Conservation (phyloP, 2,329 filamentous ascomycete genomes). For the Tolypocladium ophioglossoides region DNA sequence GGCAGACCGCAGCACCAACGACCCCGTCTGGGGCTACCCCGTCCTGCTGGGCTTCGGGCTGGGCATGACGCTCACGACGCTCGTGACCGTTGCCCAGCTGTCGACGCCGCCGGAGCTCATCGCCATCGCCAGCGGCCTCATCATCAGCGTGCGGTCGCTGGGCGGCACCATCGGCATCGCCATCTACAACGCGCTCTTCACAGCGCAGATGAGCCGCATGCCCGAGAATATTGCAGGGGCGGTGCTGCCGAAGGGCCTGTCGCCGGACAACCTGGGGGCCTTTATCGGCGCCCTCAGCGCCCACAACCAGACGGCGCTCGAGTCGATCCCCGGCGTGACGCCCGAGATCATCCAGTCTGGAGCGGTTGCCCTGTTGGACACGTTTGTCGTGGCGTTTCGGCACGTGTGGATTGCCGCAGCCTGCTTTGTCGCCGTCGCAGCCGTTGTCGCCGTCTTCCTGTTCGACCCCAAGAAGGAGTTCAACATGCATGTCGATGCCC, state of each 20-base stretch:
- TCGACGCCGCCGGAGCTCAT: too few relatives aligned
- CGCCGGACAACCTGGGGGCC: too few relatives aligned
- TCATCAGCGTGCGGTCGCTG: conserved; percentile 23
- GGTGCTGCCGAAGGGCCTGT: conserved; percentile 18
- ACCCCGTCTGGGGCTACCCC: too few relatives aligned
- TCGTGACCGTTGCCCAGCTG: too few relatives aligned
- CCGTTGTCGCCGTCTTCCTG: conserved; percentile 9
- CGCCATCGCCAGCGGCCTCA: conserved; percentile 21
- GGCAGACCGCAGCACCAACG: too few relatives aligned
- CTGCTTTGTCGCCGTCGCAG: conserved; percentile 17
- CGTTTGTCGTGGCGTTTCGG: conserved; percentile 18
- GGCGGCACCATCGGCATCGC: conserved; percentile 16
- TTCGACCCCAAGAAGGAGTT: conserved; percentile 25
- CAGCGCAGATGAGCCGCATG: conserved; percentile 15
- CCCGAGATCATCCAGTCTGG: conserved; percentile 16
- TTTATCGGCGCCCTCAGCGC: conserved; percentile 12
- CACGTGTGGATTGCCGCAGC: conserved; percentile 21
- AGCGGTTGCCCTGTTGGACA: conserved; percentile 12
- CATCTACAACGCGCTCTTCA: conserved; percentile 23
- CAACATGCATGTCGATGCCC: conserved; percentile 20
- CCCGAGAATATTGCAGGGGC: conserved; percentile 20
- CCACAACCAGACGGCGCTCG: conserved; percentile 15
- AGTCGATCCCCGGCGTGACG: conserved; percentile 16
- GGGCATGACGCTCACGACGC: too few relatives aligned
- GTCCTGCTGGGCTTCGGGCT: too few relatives aligned